Base-by-base conservation (phyloP, 2,329 filamentous ascomycete genomes). In the Fusarium lateritium region DNA sequence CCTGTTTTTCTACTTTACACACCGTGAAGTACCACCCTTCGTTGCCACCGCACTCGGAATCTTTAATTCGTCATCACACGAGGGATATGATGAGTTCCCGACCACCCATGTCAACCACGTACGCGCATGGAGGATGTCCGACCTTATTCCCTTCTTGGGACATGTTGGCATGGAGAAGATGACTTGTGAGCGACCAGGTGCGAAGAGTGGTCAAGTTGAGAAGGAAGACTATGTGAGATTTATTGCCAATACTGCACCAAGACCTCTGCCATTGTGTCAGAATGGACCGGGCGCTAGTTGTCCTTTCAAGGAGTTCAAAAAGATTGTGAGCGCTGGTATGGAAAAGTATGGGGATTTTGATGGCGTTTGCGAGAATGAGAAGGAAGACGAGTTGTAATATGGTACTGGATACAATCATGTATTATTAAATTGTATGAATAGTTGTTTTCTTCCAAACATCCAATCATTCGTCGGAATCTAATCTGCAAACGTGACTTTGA, bases 141-240 rank as follows among this genome's bases (percentile, higher is more conserved):
- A 73, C 22, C 45, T 73, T 0, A 73, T 73, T 26, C 71, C 71
- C 0, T 73, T 73, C 46, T 8, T 73, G 7, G 71, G 71, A 0
- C 71, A 73, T 17, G 71, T 73, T 5, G 71, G 71, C 1, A 72
- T 73, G 71, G 71, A 73, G 38, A 73, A 73, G 45, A 73, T 73
- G 71, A 71, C 56, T 0, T 73, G 71, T 1, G 49, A 60, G 26
- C 24, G 44, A 26, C 68, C 62, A 1, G 51, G 51, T 14, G 31
- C 44, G 0, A 21, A 62, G 10, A 62, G 51, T 2, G 61, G 54
- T 9, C 28, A 52, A 2, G 7, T 22, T 1, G 56, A 65, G 6
- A 60, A 62, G 3, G 59, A 70, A 11, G 70, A 73, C 21, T 73
- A 65, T n/a, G 54, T 73, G 8, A 58, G 71, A 3, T 73, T 73